phyloP scores from a whole-genome alignment of 352 stramenopile species.

The Phytopythium helicoides region DNA sequence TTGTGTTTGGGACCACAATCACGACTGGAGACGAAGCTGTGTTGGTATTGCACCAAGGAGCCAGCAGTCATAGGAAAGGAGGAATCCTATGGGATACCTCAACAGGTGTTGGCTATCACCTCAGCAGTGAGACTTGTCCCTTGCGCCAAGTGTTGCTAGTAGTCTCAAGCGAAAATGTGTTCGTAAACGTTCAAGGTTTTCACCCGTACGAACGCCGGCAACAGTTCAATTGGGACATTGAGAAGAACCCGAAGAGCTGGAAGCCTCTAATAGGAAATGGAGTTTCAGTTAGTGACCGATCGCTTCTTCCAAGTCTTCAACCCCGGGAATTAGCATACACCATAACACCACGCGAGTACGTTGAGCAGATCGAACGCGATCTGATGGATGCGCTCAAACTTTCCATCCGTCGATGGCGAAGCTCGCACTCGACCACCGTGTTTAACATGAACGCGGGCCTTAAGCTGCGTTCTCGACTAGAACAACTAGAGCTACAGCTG shows the following conservation, averaged over 20 bases:
- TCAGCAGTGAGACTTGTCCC: constrained; percentile 78
- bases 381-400: constrained; percentile 82
- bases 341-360: constrained; percentile 42
- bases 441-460: constrained; percentile 86
- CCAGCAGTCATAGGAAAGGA: constrained; percentile 7
- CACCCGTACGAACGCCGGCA: constrained; percentile 23
- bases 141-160: constrained; percentile 84
- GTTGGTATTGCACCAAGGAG: constrained; percentile 65
- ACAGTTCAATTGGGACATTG: constrained; percentile 84
- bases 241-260: constrained; percentile 78
- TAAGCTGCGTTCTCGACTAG: constrained; percentile 74
- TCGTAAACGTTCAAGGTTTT: constrained; percentile 80
- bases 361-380: constrained; percentile 74
- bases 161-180: constrained; percentile 90
- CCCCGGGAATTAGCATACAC: constrained; percentile 53
- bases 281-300: constrained; percentile 2
- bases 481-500: constrained; percentile 52
- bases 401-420: constrained; percentile 88
- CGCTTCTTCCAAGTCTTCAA: constrained; percentile 50
- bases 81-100: constrained; percentile 89
- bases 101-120: constrained; percentile 72
- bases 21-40: constrained; percentile 83
- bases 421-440: constrained; percentile 69
- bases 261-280: constrained; percentile 71
- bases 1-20: constrained; percentile 84